A percentile compares a stretch with the other conserved stretches of the same genome.
Evolutionary conservation across 345 rosid genomes (phyloP).

Genomic region (Clarkia xantiana): DNA sequence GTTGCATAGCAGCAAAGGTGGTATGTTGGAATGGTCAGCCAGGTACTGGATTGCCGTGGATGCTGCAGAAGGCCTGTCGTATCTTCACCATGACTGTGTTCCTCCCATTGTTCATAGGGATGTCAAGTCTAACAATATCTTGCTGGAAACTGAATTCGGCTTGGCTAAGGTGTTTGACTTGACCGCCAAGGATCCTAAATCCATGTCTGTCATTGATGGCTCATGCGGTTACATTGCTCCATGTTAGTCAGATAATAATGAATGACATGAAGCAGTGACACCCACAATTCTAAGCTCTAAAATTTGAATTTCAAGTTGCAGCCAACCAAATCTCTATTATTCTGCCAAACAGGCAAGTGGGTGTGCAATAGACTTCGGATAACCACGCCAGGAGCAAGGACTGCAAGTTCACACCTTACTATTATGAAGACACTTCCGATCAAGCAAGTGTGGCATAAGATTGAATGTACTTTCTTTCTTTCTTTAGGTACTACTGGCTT

Average conservation of each 20-base stretch:
- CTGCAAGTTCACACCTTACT: constrained; percentile 77
- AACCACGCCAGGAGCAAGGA: constrained; percentile 31
- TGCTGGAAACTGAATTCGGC: constrained; percentile 78
- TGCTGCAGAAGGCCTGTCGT: constrained; percentile 90
- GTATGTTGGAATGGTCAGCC: constrained; percentile 69
- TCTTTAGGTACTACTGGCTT: no score
- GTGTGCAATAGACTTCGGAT: constrained; percentile 31
- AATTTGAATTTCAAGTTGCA: no score
- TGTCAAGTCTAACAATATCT: constrained; percentile 87
- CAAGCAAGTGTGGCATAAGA: constrained; percentile 67
- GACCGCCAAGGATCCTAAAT: constrained; percentile 57
- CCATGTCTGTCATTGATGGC: constrained; percentile 94
- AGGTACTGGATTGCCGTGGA: constrained; percentile 72
- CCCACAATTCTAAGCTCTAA: no score
- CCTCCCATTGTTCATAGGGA: constrained; percentile 95
- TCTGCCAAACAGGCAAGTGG: no score
- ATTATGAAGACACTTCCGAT: constrained; percentile 70
- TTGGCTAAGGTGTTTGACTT: constrained; percentile 76
- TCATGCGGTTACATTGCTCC: constrained; percentile 99
- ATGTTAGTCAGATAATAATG: constrained; percentile 62
- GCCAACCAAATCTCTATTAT: no score
- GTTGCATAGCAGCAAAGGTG: constrained; percentile 76
- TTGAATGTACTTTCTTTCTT: no score
- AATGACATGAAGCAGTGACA: no score
- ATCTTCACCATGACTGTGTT: constrained; percentile 89